phyloP scores from a whole-genome alignment of 176 grass and related monocot species.

The Alopecurus myosuroides region DNA sequence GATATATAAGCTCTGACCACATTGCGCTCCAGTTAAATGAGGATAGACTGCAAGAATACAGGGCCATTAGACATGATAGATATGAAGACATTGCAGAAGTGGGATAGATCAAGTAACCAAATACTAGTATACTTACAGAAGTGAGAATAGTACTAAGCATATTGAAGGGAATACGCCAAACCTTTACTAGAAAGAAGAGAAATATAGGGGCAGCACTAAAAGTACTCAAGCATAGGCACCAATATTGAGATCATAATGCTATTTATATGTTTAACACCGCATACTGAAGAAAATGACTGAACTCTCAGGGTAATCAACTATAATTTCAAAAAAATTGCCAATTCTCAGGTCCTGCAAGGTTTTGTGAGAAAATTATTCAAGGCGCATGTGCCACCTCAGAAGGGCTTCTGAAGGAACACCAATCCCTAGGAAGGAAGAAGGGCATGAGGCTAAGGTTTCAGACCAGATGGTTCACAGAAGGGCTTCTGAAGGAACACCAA shows the following conservation, averaged over 20 bases:
- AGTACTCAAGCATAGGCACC: background rate
- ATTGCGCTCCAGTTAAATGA: conserved; percentile 5
- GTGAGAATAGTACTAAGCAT: background rate
- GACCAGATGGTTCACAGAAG: conserved; percentile 56
- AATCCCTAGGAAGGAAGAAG: conserved; percentile 81
- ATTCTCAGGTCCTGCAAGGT: conserved; percentile 90
- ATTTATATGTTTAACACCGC: background rate
- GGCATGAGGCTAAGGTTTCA: conserved; percentile 74
- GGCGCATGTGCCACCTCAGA: conserved; percentile 87
- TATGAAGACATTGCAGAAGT: background rate
- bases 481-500: too few relatives aligned
- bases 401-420: conserved; percentile 85
- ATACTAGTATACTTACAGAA: background rate
- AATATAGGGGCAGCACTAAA: background rate
- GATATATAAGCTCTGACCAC: background rate
- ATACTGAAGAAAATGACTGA: conserved; percentile 19
- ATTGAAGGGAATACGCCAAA: background rate
- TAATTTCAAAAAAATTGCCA: conserved; percentile 94
- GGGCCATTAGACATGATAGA: background rate
- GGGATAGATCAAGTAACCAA: conserved; percentile 3
- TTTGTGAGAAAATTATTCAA: conserved; percentile 95
- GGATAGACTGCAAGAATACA: background rate
- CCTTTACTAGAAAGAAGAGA: background rate
- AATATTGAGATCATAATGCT: conserved; percentile 14
- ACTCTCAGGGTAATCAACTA: conserved; percentile 98